Evolutionary conservation across 805 yeast species (phyloP).

Genomic region (Lachancea quebecensis): DNA sequence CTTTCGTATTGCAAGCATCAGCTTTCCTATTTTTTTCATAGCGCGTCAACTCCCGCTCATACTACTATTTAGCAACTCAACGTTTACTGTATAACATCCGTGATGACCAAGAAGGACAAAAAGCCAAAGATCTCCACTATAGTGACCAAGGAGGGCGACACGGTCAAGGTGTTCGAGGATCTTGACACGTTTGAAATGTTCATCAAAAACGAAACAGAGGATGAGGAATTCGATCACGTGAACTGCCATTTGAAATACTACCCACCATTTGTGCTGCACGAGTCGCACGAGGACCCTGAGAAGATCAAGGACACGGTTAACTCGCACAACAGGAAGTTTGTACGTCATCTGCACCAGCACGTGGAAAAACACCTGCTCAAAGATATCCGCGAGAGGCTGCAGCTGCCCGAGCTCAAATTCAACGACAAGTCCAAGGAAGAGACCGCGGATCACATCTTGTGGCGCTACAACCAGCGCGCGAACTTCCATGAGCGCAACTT

Average conservation of each 20-base stretch:
- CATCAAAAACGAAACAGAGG: slow-evolving; percentile 68
- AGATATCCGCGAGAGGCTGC: slow-evolving; percentile 58
- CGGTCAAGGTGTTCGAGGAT: slow-evolving; percentile 47
- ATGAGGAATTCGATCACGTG: slow-evolving; percentile 62
- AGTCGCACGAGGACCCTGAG: slow-evolving; percentile 61
- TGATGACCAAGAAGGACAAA: slow-evolving; percentile 29
- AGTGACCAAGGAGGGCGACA: slow-evolving; percentile 27
- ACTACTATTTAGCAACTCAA: background rate
- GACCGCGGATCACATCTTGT: slow-evolving; percentile 43
- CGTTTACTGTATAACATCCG: background rate
- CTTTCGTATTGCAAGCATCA: too few species aligned
- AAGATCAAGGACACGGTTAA: slow-evolving; percentile 67
- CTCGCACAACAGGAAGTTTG: slow-evolving; percentile 63
- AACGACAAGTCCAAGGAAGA: slow-evolving; percentile 43
- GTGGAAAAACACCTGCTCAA: slow-evolving; percentile 61
- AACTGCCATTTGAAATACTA: slow-evolving; percentile 61
- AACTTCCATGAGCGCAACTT: slow-evolving; percentile 58
- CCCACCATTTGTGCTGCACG: slow-evolving; percentile 68
- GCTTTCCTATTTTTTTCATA: background rate
- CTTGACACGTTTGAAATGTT: slow-evolving; percentile 55
- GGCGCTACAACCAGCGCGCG: slow-evolving; percentile 57
- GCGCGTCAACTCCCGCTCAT: background rate
- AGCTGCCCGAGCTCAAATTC: slow-evolving; percentile 43
- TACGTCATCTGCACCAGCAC: slow-evolving; percentile 70
- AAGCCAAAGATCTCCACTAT: slow-evolving; percentile 26